These are phyloP conservation scores for Daldinia grandis DNA, from an alignment of 495 filamentous ascomycete genomes.

Conservation along the genomic window DNA sequence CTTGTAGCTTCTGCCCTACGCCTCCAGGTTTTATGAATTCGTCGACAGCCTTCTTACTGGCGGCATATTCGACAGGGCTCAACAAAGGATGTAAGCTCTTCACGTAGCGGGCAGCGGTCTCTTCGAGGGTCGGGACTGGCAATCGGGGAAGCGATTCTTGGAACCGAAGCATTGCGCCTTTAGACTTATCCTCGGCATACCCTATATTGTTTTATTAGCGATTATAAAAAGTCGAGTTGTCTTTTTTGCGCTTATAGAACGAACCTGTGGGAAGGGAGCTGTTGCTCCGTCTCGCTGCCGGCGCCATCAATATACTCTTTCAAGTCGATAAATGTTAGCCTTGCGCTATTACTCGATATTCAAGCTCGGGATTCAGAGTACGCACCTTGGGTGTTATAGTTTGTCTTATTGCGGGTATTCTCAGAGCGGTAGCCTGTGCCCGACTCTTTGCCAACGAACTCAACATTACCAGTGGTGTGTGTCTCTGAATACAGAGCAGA, in stretches of 20 bases:
- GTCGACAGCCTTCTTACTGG: conserved; percentile 81
- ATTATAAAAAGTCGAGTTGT: not conserved
- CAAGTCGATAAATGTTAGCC: conserved; percentile 6
- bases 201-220: conserved; percentile 58
- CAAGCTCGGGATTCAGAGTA: not conserved
- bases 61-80: conserved; percentile 73
- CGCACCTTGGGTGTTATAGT: conserved; percentile 45
- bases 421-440: conserved; percentile 52
- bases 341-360: conserved; percentile 20
- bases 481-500: conserved; percentile 28
- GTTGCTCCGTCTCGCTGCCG: conserved; percentile 61
- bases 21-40: conserved; percentile 85
- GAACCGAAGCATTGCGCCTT: conserved; percentile 93
- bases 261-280: conserved; percentile 68
- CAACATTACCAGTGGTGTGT: conserved; percentile 53
- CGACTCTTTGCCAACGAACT: conserved; percentile 55
- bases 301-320: conserved; percentile 61
- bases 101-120: conserved; percentile 89
- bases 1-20: conserved; percentile 84
- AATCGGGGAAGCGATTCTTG: conserved; percentile 93
- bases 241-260: conserved; percentile 13
- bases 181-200: conserved; percentile 90
- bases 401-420: conserved; percentile 46
- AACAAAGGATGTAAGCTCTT: conserved; percentile 90
- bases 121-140: conserved; percentile 91